Percentiles rank a stretch among this genome's conserved stretches.
Conservation (phyloP, 148 eudicot species). For the Salicornia ramosissima region DNA sequence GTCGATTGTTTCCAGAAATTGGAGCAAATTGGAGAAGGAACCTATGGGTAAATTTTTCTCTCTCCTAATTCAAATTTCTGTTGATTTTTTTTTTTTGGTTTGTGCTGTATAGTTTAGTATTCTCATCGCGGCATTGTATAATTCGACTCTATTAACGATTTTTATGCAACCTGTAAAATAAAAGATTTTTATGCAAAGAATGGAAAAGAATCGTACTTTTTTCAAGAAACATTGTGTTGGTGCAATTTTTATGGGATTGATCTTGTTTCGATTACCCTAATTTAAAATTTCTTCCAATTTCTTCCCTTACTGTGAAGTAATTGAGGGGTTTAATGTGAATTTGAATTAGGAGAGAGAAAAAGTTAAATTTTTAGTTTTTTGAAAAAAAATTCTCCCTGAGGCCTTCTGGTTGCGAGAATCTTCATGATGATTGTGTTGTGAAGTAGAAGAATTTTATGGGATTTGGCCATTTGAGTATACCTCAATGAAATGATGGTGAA, state of each 20-base stretch:
- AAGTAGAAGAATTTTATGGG: not conserved
- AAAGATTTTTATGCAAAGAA: not conserved
- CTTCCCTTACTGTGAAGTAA: too few relatives aligned
- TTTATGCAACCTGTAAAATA: too few relatives aligned
- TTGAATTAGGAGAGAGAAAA: too few relatives aligned
- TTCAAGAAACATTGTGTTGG: not conserved
- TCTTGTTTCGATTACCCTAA: not conserved
- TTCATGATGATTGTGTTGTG: not conserved
- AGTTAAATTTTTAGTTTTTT: too few relatives aligned
- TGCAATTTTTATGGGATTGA: not conserved
- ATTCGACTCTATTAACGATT: not conserved
- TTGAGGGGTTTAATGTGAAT: not conserved
- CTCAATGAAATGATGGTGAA: not conserved
- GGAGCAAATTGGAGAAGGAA: slow-evolving; percentile 88
- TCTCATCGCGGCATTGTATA: not conserved
- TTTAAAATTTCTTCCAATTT: not conserved
- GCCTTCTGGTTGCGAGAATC: not conserved
- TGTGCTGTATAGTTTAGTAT: not conserved
- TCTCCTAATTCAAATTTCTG: not conserved
- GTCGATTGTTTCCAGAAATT: slow-evolving; percentile 76
- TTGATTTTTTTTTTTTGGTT: not conserved
- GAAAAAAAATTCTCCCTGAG: not conserved
- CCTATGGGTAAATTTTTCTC: slow-evolving; percentile 48
- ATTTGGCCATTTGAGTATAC: not conserved
- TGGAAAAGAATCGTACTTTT: not conserved